Percentiles rank a stretch among this genome's conserved stretches.
Conservation (phyloP, 192 early-diverging fungal species). For the Phlyctochytrium planicorne region DNA sequence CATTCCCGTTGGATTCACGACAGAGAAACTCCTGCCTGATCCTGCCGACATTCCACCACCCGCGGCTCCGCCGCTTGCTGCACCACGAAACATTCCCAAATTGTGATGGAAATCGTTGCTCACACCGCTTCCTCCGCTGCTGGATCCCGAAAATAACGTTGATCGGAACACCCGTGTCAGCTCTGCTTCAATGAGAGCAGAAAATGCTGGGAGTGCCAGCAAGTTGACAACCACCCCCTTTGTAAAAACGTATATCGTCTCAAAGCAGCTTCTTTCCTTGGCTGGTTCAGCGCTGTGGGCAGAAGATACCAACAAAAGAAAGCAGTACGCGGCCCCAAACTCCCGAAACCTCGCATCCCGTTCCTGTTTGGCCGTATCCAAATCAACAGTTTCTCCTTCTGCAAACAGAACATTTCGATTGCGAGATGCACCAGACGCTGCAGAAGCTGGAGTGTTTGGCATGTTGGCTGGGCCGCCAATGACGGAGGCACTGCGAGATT, state of each 20-base stretch:
- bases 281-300: slow-evolving; percentile 32
- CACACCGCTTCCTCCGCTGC: too few species aligned
- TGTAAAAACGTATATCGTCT: slow-evolving; percentile 47
- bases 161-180: slow-evolving; percentile 50
- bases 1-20: neutral
- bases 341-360: slow-evolving; percentile 20
- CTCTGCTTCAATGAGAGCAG: slow-evolving; percentile 30
- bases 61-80: slow-evolving; percentile 14
- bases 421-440: neutral
- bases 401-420: slow-evolving; percentile 8
- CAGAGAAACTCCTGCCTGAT: neutral
- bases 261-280: slow-evolving; percentile 48
- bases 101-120: slow-evolving; percentile 13
- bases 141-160: slow-evolving; percentile 33
- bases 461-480: slow-evolving; percentile 10
- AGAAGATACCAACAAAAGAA: slow-evolving; percentile 40
- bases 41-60: too few species aligned
- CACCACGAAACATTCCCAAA: slow-evolving; percentile 14
- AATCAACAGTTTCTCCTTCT: slow-evolving; percentile 4
- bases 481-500: slow-evolving; percentile 8
- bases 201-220: slow-evolving; percentile 25
- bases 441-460: neutral
- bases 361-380: slow-evolving; percentile 8
- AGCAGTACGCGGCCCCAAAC: slow-evolving; percentile 48
- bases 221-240: slow-evolving; percentile 31